Evolutionary conservation across 148 eudicot species (phyloP).

Genomic region (Vaccinium darrowii): DNA sequence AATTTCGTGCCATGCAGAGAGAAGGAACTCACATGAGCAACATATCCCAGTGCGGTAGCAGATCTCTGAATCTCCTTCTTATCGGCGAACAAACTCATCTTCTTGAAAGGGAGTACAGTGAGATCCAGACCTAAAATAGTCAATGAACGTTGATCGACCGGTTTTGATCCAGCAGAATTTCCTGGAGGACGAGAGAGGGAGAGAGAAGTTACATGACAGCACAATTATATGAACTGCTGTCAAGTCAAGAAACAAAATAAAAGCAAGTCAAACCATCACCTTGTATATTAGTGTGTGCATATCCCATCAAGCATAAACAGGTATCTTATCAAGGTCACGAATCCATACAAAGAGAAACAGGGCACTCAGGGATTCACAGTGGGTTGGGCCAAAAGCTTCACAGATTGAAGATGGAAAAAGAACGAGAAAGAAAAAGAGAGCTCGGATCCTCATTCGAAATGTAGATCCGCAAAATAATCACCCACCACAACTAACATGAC

Average conservation of each 20-base stretch:
- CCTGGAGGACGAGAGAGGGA: slow-evolving; percentile 40
- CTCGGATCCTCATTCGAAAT: not conserved
- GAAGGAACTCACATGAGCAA: slow-evolving; percentile 77
- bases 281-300: not conserved
- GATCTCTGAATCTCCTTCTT: slow-evolving; percentile 94
- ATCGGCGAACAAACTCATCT: slow-evolving; percentile 89
- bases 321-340: not conserved
- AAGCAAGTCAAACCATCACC: not conserved
- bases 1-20: slow-evolving; percentile 16
- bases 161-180: slow-evolving; percentile 54
- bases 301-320: not conserved
- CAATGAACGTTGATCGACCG: slow-evolving; percentile 57
- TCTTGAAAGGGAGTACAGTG: slow-evolving; percentile 75
- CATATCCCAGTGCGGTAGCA: slow-evolving; percentile 95
- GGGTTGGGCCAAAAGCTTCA: not conserved
- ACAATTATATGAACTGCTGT: slow-evolving; percentile 3
- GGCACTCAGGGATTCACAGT: not conserved
- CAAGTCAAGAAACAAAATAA: not conserved
- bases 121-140: slow-evolving; percentile 80
- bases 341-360: not conserved
- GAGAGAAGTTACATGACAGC: slow-evolving; percentile 1
- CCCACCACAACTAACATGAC: not conserved
- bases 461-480: not conserved
- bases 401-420: not conserved
- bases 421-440: not conserved